These are phyloP conservation scores for Aspergillus egyptiacus DNA, from an alignment of 495 filamentous ascomycete species.

Conservation along the genomic window DNA sequence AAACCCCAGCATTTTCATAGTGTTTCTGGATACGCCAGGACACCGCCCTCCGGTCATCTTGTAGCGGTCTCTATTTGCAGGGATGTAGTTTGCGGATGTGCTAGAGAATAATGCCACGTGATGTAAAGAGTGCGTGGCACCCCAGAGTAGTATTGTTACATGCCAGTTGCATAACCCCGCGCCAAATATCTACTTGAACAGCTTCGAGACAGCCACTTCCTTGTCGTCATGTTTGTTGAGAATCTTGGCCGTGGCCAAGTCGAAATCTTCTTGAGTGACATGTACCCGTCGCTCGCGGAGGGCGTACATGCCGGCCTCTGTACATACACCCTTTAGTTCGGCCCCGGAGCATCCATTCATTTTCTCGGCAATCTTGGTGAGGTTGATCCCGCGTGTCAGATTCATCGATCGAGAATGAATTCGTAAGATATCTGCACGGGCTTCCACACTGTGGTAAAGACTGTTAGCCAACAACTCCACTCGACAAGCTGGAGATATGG, in stretches of 20 bases:
- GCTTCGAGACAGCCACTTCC: slow-evolving; percentile 80
- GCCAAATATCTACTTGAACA: slow-evolving; percentile 69
- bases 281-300: slow-evolving; percentile 91
- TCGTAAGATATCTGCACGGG: slow-evolving; percentile 92
- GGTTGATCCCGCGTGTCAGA: slow-evolving; percentile 92
- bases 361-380: slow-evolving; percentile 98
- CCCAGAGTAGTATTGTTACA: slow-evolving; percentile 15
- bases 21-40: too few relatives aligned
- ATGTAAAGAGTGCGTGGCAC: too few relatives aligned
- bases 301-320: slow-evolving; percentile 96
- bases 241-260: slow-evolving; percentile 97
- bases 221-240: slow-evolving; percentile 99
- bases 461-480: slow-evolving; percentile 9
- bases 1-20: too few relatives aligned
- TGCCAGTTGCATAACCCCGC: slow-evolving; percentile 6
- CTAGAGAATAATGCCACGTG: neutral
- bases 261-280: slow-evolving; percentile 99
- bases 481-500: neutral
- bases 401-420: slow-evolving; percentile 99
- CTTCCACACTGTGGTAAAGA: slow-evolving; percentile 60
- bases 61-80: neutral
- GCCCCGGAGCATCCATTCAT: slow-evolving; percentile 99
- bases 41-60: too few relatives aligned
- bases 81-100: neutral
- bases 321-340: slow-evolving; percentile 95